Conservation (phyloP, 768 basidiomycete genomes). For the Pleurotus eryngii region DNA sequence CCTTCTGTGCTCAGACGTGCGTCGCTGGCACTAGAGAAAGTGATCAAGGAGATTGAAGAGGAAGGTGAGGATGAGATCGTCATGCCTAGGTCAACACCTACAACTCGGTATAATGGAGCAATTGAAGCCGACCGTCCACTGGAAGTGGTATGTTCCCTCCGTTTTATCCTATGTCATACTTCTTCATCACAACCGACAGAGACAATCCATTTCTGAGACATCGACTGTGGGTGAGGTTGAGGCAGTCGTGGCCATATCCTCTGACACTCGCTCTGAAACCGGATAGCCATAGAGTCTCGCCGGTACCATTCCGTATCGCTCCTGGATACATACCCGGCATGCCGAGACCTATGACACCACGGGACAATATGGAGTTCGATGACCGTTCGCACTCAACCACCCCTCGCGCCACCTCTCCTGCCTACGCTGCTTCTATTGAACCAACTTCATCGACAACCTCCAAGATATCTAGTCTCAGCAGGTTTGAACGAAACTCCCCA, state of each 20-base stretch:
- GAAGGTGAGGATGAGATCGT: constrained; percentile 74
- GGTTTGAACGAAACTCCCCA: constrained; percentile 58
- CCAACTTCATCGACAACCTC: constrained; percentile 28
- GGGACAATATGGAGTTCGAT: constrained; percentile 62
- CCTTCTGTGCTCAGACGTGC: constrained; percentile 56
- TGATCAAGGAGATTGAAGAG: constrained; percentile 76
- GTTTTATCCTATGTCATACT: constrained; percentile 13
- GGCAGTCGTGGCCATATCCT: constrained; percentile 68
- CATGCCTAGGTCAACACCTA: constrained; percentile 60
- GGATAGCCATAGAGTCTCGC: constrained; percentile 54
- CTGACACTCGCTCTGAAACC: constrained; percentile 53
- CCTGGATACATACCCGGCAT: constrained; percentile 87
- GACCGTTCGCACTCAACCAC: constrained; percentile 74
- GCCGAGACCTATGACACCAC: constrained; percentile 90
- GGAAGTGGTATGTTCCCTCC: constrained; percentile 26
- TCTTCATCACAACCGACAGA: constrained; percentile 21
- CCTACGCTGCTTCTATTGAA: constrained; percentile 30
- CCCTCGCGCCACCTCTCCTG: constrained; percentile 74
- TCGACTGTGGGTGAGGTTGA: constrained; percentile 44
- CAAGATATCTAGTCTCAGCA: constrained; percentile 34
- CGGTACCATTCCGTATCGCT: constrained; percentile 48
- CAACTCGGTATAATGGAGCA: constrained; percentile 28
- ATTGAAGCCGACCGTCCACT: constrained; percentile 4
- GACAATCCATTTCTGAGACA: constrained; percentile 29
- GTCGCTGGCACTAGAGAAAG: constrained; percentile 73